Conservation (phyloP, 2,329 filamentous ascomycete species). For the Alternaria sp. region DNA sequence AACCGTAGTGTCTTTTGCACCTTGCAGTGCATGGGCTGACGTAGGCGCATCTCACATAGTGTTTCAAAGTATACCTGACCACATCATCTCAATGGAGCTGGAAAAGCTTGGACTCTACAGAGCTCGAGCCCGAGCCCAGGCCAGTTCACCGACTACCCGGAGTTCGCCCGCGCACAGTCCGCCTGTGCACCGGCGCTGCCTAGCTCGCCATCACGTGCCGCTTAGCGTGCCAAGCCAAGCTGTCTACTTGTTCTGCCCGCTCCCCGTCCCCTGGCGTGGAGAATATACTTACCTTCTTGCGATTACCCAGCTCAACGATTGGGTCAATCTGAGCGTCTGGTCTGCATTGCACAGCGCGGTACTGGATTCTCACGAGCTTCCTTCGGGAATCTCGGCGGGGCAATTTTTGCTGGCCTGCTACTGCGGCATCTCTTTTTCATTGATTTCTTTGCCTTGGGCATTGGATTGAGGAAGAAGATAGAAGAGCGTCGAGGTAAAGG, state of each 20-base stretch:
- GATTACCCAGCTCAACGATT: constrained; percentile 45
- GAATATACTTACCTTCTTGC: constrained; percentile 46
- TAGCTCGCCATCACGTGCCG: neutral
- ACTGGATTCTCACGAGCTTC: constrained; percentile 44
- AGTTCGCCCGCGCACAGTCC: neutral
- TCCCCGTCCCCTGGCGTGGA: neutral
- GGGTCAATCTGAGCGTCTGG: constrained; percentile 39
- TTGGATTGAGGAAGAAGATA: constrained; percentile 50
- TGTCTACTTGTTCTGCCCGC: neutral
- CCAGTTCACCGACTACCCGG: neutral
- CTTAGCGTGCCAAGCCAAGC: neutral
- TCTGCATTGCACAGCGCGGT: constrained; percentile 53
- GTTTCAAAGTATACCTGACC: neutral
- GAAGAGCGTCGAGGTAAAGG: neutral
- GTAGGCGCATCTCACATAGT: neutral
- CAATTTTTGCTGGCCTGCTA: constrained; percentile 47
- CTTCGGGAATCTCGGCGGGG: constrained; percentile 48
- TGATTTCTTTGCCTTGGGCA: constrained; percentile 43
- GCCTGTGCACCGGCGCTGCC: neutral
- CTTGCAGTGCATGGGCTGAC: neutral
- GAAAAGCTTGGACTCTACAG: too few species aligned
- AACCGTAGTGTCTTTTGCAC: neutral
- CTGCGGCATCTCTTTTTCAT: too few species aligned
- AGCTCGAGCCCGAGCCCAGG: too few species aligned
- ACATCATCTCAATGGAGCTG: neutral